phyloP scores from a whole-genome alignment of 148 eudicot genomes.

The Rhododendron ovatum region DNA sequence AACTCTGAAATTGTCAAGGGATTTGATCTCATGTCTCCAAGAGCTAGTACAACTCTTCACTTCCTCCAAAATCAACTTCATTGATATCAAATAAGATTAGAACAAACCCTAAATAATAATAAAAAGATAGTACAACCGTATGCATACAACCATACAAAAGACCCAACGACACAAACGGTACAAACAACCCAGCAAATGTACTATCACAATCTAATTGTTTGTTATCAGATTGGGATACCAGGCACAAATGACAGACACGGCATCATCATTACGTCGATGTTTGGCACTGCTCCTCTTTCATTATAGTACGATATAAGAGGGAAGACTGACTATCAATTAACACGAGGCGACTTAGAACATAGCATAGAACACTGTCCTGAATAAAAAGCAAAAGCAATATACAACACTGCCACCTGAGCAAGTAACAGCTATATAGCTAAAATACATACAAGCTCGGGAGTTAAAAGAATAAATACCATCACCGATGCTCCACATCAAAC shows the following conservation, averaged over 20 bases:
- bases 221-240: not conserved
- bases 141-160: no score
- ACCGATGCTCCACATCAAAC: constrained; percentile 74
- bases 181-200: not conserved
- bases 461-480: not conserved
- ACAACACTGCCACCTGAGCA: not conserved
- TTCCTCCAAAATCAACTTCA: no score
- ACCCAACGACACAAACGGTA: no score
- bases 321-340: not conserved
- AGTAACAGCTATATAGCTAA: not conserved
- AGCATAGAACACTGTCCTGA: not conserved
- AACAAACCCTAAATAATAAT: no score
- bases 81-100: no score
- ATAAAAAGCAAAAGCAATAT: not conserved
- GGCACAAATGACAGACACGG: not conserved
- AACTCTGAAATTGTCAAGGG: no score
- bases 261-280: not conserved
- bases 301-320: not conserved
- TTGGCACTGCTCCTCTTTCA: not conserved
- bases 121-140: not conserved
- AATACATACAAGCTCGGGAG: not conserved
- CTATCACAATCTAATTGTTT: not conserved
- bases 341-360: not conserved
- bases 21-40: no score
- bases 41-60: no score